Percentiles rank a stretch among this genome's conserved stretches.
These are phyloP conservation scores for Chlamydomonas applanata DNA, from an alignment of 139 green algal species.

Conservation along the genomic window DNA sequence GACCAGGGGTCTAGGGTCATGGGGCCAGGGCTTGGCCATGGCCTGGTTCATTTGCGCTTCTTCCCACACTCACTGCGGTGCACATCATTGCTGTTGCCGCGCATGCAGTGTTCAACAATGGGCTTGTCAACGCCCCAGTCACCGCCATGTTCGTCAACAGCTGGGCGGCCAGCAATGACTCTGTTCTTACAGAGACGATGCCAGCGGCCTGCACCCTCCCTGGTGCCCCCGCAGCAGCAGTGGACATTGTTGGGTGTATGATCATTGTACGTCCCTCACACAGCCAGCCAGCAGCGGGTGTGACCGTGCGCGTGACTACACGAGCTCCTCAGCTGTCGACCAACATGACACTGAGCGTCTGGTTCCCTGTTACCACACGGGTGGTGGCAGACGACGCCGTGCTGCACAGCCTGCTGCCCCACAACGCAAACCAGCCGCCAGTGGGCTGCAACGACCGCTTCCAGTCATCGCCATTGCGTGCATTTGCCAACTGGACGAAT, in stretches of 20 bases:
- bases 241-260: background rate
- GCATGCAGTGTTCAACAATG: too few relatives aligned
- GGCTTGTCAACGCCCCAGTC: background rate
- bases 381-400: constrained; percentile 26
- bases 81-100: too few relatives aligned
- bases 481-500: constrained; percentile 35
- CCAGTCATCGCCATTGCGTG: constrained; percentile 27
- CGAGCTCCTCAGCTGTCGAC: too few relatives aligned
- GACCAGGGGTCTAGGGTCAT: too few relatives aligned
- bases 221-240: background rate
- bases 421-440: constrained; percentile 30
- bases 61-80: too few relatives aligned
- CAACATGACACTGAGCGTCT: constrained; percentile 3
- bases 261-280: too few relatives aligned
- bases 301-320: background rate
- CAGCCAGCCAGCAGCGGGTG: constrained; percentile 1
- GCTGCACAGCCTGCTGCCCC: constrained; percentile 44
- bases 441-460: constrained; percentile 8
- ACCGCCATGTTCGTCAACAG: background rate
- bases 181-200: too few relatives aligned
- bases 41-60: too few relatives aligned
- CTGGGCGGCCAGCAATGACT: constrained; percentile 6
- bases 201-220: background rate
- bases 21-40: too few relatives aligned
- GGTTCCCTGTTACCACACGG: constrained; percentile 1